Base-by-base conservation (phyloP, 768 basidiomycete species). In the Leccinum uliginosum region DNA sequence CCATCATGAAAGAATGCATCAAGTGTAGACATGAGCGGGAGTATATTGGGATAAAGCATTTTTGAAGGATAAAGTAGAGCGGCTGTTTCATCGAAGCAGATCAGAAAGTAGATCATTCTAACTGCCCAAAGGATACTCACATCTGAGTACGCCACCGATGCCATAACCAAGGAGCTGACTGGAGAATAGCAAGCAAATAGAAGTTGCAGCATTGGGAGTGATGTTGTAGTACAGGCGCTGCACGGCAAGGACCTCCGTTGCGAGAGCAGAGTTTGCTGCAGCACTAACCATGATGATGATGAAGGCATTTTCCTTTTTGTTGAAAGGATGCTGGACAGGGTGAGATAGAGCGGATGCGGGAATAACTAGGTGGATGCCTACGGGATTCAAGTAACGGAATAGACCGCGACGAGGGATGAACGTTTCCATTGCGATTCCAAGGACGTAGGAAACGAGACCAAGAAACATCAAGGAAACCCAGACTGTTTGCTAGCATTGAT, bases 301-400 rank as follows among this genome's bases (percentile, higher is more conserved):
- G 59, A 83, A 81, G 0, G 80, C 79, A 64, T 80, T 80, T 64
- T 84, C 83, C 51, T 83, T 83, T 66, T 80, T 83, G 63, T 83
- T 83, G 68, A 82, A 83, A 2, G 83, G 79, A 26, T 78, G 76
- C 81, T 82, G 21, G 15, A 21, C 23, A 43, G 32, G 11, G n/a
- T 57, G 21, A 60, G 62, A 29, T n/a, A 30, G 54, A 53, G 11
- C n/a, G 12, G 24, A 24, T 4, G 0, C 4, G 9, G 15, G 27
- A 32, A 21, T 47, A 14, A 15, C 17, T 19, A 14, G 45, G n/a
- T 23, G 9, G 34, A 32, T 2, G 1, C 53, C 21, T n/a, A 68
- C 76, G 14, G 82, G 83, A 60, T 84, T 84, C 9, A 84, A 73
- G 58, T 76, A 78, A 10, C 76, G 76, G 61, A 83, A 73, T 21